phyloP scores from a whole-genome alignment of 129 eudicot species.

The Kitagawia praeruptora region DNA sequence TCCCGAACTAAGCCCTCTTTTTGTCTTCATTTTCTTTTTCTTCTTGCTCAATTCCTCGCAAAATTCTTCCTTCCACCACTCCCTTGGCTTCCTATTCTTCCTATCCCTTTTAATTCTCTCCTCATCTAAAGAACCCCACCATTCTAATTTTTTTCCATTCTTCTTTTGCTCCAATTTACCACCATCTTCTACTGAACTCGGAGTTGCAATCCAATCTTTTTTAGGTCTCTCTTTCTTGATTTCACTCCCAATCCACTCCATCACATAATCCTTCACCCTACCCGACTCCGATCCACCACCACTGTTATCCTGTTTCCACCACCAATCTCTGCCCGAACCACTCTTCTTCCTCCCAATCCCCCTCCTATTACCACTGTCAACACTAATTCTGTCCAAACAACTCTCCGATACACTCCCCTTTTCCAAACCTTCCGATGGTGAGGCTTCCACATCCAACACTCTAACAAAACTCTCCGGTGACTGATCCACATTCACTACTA shows the following conservation, averaged over 20 bases:
- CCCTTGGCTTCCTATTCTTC: constrained; percentile 77
- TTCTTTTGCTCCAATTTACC: constrained; percentile 35
- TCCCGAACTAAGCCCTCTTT: constrained; percentile 34
- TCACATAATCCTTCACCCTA: constrained; percentile 88
- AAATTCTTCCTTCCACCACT: constrained; percentile 99
- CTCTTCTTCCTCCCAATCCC: constrained; percentile 55
- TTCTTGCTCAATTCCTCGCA: constrained; percentile 81
- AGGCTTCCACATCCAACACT: constrained; percentile 36
- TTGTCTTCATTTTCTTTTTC: constrained; percentile 62
- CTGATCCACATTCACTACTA: constrained; percentile 49
- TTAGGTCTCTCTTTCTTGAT: constrained; percentile 82
- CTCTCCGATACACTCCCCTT: constrained; percentile 57
- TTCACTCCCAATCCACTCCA: constrained; percentile 99
- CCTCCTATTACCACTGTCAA: constrained; percentile 55
- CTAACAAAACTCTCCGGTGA: constrained; percentile 55
- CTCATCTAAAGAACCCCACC: constrained; percentile 58
- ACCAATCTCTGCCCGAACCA: constrained; percentile 80
- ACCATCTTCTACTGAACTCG: constrained; percentile 29
- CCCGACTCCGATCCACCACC: constrained; percentile 64
- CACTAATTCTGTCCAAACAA: constrained; percentile 51
- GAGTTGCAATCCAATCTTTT: constrained; percentile 46
- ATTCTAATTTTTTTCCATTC: constrained; percentile 55
- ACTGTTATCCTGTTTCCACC: constrained; percentile 93
- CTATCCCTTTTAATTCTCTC: constrained; percentile 36
- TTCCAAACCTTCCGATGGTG: constrained; percentile 64